Evolutionary conservation across 129 eudicot genomes (phyloP).

Genomic region (Chrysanthemum lavandulifolium): DNA sequence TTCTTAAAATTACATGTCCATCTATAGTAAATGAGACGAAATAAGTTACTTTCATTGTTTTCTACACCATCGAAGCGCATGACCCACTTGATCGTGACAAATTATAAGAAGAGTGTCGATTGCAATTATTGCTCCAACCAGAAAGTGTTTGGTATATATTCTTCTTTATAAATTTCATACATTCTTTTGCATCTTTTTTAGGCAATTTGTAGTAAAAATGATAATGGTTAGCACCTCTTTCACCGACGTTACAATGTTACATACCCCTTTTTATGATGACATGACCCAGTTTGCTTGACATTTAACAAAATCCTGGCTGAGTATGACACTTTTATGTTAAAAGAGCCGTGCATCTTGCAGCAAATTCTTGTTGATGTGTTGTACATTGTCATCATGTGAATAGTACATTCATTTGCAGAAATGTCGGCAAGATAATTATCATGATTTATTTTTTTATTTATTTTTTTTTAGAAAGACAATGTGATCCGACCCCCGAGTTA

Average conservation of each 20-base stretch:
- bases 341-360: neutral
- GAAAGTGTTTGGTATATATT: conserved; percentile 33
- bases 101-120: conserved; percentile 18
- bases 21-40: no score
- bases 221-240: conserved; percentile 25
- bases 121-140: conserved; percentile 30
- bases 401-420: no score
- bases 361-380: no score
- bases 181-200: conserved; percentile 6
- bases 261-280: conserved; percentile 4
- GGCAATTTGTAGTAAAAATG: conserved; percentile 25
- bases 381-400: no score
- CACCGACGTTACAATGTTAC: conserved; percentile 5
- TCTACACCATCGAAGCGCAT: conserved; percentile 25
- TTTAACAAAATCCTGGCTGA: neutral
- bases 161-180: conserved; percentile 22
- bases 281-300: conserved; percentile 15
- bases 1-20: no score
- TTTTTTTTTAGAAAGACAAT: no score
- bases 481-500: no score
- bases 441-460: neutral
- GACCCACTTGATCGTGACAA: conserved; percentile 26
- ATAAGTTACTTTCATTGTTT: neutral
- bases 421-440: neutral
- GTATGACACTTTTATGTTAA: neutral